These are phyloP conservation scores for Taphrina wiesneri DNA, from an alignment of 1,139 yeast species.

Conservation along the genomic window DNA sequence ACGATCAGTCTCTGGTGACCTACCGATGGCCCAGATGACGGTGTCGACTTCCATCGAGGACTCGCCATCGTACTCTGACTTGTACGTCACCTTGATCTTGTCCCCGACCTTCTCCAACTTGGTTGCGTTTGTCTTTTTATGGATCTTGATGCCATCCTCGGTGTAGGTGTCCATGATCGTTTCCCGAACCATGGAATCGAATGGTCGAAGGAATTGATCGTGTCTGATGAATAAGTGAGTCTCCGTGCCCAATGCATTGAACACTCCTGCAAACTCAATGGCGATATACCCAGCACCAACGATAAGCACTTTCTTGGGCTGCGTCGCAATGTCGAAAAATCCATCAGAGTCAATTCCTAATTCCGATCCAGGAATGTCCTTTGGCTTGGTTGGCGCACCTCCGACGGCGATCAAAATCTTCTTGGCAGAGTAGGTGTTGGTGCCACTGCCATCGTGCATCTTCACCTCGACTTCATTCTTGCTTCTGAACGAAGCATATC, in stretches of 20 bases:
- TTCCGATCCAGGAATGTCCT: conserved; percentile 73
- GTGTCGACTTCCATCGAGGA: conserved; percentile 68
- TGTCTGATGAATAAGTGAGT: conserved; percentile 88
- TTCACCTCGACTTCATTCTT: conserved; percentile 75
- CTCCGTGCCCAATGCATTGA: conserved; percentile 83
- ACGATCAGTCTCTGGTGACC: conserved; percentile 66
- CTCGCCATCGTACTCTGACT: conserved; percentile 50
- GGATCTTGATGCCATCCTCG: conserved; percentile 76
- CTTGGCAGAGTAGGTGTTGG: conserved; percentile 70
- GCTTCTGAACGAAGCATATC: conserved; percentile 72
- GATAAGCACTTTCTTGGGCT: conserved; percentile 88
- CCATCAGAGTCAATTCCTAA: conserved; percentile 89
- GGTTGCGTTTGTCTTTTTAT: conserved; percentile 60
- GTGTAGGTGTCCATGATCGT: conserved; percentile 77
- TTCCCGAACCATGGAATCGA: conserved; percentile 77
- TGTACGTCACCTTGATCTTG: conserved; percentile 63
- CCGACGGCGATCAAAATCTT: conserved; percentile 89
- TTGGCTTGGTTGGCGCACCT: conserved; percentile 75
- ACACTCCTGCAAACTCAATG: conserved; percentile 90
- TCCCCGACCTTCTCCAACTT: conserved; percentile 54
- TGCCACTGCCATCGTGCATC: conserved; percentile 50
- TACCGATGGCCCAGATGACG: conserved; percentile 91
- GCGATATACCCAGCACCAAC: conserved; percentile 99
- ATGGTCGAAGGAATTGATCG: conserved; percentile 80
- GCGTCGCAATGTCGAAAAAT: conserved; percentile 73